Conservation (phyloP, 352 stramenopile genomes). For the Phytopythium vexans region DNA sequence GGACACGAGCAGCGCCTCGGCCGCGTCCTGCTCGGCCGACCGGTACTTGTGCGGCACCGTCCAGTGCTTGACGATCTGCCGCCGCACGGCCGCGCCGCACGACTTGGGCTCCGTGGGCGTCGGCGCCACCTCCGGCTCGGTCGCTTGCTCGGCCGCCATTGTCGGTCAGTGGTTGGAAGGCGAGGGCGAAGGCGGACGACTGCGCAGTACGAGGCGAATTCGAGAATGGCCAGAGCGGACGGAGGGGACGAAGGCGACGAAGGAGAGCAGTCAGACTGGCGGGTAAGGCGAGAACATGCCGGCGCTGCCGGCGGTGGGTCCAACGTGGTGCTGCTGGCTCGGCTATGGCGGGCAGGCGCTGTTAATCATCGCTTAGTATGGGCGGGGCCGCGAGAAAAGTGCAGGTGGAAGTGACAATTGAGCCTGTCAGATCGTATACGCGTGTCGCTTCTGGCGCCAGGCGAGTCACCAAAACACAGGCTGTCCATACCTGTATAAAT, state of each 20-base stretch:
- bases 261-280: no score
- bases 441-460: no score
- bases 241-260: not conserved
- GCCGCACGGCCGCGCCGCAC: constrained; percentile 26
- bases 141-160: not conserved
- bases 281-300: no score
- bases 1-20: constrained; percentile 48
- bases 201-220: constrained; percentile 6
- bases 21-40: constrained; percentile 44
- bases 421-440: no score
- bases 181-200: not conserved
- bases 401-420: no score
- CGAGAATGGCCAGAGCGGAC: not conserved
- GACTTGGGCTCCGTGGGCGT: constrained; percentile 5
- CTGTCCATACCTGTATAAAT: no score
- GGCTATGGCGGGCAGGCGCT: no score
- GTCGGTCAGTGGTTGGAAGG: not conserved
- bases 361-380: no score
- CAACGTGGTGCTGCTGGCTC: no score
- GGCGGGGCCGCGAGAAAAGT: no score
- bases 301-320: no score
- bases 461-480: no score
- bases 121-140: not conserved
- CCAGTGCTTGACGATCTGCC: constrained; percentile 38
- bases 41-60: constrained; percentile 45